Conservation (phyloP, 192 early-diverging fungal species). For the Rhizoclosmatium sp. region DNA sequence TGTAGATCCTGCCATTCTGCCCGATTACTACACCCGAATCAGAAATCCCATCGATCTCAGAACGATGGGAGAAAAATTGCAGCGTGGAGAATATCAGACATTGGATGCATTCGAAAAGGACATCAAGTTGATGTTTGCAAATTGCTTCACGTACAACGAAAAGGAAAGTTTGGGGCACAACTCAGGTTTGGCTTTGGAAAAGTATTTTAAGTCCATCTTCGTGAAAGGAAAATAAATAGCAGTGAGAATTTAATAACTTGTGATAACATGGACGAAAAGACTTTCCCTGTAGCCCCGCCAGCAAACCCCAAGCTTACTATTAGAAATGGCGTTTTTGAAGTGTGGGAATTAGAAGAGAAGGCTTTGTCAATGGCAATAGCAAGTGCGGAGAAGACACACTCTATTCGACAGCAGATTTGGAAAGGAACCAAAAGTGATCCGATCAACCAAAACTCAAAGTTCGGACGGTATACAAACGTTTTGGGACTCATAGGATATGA, state of each 20-base stretch:
- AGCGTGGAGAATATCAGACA: constrained; percentile 55
- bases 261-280: too few relatives aligned
- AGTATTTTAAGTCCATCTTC: constrained; percentile 40
- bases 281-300: not conserved
- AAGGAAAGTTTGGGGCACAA: constrained; percentile 49
- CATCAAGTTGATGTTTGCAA: constrained; percentile 72
- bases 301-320: constrained; percentile 2
- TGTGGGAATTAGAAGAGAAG: constrained; percentile 27
- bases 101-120: constrained; percentile 67
- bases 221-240: not conserved
- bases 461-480: constrained; percentile 38
- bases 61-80: constrained; percentile 70
- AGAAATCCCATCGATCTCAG: constrained; percentile 78
- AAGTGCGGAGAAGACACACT: constrained; percentile 36
- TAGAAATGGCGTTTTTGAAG: constrained; percentile 31
- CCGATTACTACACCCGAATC: constrained; percentile 59
- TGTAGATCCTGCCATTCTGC: constrained; percentile 52
- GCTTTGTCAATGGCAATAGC: constrained; percentile 27
- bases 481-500: constrained; percentile 47
- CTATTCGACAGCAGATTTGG: constrained; percentile 44
- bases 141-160: constrained; percentile 80
- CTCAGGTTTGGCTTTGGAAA: constrained; percentile 42
- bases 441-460: constrained; percentile 27
- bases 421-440: constrained; percentile 28
- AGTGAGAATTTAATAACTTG: too few relatives aligned